These are phyloP conservation scores for Delphinella strobiligena DNA, from an alignment of 2,329 filamentous ascomycete genomes.

Conservation along the genomic window DNA sequence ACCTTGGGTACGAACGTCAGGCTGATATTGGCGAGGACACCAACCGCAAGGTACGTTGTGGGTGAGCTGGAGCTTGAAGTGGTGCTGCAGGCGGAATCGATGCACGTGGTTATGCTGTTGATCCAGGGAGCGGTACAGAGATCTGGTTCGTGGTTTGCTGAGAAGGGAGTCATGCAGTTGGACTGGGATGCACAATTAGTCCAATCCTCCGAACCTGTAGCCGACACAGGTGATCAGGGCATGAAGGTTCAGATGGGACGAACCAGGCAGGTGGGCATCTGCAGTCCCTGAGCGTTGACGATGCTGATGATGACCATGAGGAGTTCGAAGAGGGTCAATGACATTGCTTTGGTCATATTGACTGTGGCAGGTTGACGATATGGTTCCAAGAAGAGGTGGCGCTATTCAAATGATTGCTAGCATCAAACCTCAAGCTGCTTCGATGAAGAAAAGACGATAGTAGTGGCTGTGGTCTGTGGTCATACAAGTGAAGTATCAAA, in stretches of 20 bases:
- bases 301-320: not conserved
- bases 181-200: slow-evolving; percentile 1
- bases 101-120: not conserved
- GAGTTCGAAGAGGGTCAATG: slow-evolving; percentile 1
- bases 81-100: slow-evolving; percentile 3
- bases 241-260: too few species aligned
- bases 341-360: not conserved
- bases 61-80: slow-evolving; percentile 1
- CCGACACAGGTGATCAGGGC: too few species aligned
- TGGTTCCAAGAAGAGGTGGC: too few species aligned
- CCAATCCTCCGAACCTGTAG: not conserved
- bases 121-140: slow-evolving; percentile 3
- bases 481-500: too few species aligned
- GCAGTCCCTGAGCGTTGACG: not conserved
- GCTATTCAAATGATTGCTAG: too few species aligned
- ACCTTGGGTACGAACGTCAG: slow-evolving; percentile 2
- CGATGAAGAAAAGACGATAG: too few species aligned
- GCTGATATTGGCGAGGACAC: slow-evolving; percentile 2
- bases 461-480: too few species aligned
- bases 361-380: too few species aligned
- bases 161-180: slow-evolving; percentile 3
- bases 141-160: not conserved
- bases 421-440: too few species aligned
- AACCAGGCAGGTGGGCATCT: slow-evolving; percentile 5
- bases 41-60: not conserved